Evolutionary conservation across 1,284 basidiomycete species (phyloP), one percentile per base, ranked within the genome.

Genomic region (Sporisorium reilianum): DNA sequence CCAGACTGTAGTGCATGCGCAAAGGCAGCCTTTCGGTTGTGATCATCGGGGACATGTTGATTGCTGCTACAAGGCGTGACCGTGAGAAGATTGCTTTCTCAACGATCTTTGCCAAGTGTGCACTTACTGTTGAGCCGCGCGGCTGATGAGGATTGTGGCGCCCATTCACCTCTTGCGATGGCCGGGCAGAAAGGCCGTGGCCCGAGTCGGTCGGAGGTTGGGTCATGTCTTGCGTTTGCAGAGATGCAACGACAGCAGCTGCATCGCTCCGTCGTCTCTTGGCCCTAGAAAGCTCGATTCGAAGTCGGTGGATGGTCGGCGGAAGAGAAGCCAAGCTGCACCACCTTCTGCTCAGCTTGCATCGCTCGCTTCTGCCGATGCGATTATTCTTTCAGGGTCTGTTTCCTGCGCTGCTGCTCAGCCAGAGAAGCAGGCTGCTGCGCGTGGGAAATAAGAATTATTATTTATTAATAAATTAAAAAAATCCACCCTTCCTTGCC

Each of bases 111-210:
- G 51, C 52, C 58, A 34, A 62, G 55, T 28, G 23, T 50, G 54
- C 59, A 67, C 65, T 67, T 67, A 67, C 65, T 62, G 58, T 57
- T 62, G 55, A 50, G 45, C 58, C 44, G 34, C 40, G 58, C 26
- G 32, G 34, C 22, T 25, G 23, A 28, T 28, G 6, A 12, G 14
- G 28, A 18, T 44, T 18, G 52, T 23, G 2, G 3, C 4, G 22
- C 6, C 26, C 34, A 18, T 49, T 25, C 26, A 14, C 3, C n/a
- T 28, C 28, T 20, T 49, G 44, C 25, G 45, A 30, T 6, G 30
- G 36, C 22, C 30, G n/a, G 44, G 25, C 34, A 1, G 49, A 25
- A 30, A 30, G 25, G 34, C 28, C 50, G 22, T 26, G 26, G 0
- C 0, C 11, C 28, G 55, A 41, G 36, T 44, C 53, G 22, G 49